phyloP scores from a whole-genome alignment of 176 grass and related monocot genomes.

The Ampelocalamus luodianensis region DNA sequence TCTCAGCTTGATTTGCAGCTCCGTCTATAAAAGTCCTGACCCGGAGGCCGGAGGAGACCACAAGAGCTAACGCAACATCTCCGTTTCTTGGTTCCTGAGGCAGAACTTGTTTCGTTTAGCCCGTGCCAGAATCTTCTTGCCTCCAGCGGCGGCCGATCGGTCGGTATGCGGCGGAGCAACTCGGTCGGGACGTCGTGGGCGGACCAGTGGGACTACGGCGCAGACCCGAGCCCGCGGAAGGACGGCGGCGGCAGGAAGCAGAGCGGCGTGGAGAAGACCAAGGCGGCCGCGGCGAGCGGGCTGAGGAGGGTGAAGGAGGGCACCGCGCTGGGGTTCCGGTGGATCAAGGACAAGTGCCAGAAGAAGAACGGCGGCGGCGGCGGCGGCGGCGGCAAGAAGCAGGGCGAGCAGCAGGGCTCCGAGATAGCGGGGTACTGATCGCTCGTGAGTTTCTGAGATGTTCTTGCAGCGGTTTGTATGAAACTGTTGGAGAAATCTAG shows the following conservation, averaged over 20 bases:
- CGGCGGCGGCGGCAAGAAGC: slow-evolving; percentile 18
- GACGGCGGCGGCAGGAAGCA: neutral
- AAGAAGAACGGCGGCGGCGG: slow-evolving; percentile 40
- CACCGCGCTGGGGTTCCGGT: slow-evolving; percentile 61
- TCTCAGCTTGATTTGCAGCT: neutral
- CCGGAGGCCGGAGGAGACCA: neutral
- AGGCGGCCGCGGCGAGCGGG: slow-evolving; percentile 59
- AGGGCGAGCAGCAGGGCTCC: slow-evolving; percentile 16
- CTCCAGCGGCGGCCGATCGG: neutral
- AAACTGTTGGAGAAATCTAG: neutral
- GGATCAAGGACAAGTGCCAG: slow-evolving; percentile 87
- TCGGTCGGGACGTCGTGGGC: slow-evolving; percentile 79
- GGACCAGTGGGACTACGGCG: slow-evolving; percentile 87
- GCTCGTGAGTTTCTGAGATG: neutral
- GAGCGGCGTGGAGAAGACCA: slow-evolving; percentile 59
- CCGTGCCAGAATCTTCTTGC: neutral
- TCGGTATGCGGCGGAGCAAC: slow-evolving; percentile 54
- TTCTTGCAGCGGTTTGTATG: neutral
- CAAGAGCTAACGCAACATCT: neutral
- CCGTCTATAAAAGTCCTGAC: slow-evolving; percentile 15
- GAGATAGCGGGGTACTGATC: slow-evolving; percentile 38
- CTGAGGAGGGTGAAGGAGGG: slow-evolving; percentile 86
- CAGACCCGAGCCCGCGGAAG: slow-evolving; percentile 36
- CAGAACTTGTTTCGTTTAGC: neutral
- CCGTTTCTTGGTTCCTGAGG: slow-evolving; percentile 3